Evolutionary conservation across 2,329 filamentous ascomycete species (phyloP), one percentile per base, ranked within the genome.

Genomic region (Venturiaceae sp.): DNA sequence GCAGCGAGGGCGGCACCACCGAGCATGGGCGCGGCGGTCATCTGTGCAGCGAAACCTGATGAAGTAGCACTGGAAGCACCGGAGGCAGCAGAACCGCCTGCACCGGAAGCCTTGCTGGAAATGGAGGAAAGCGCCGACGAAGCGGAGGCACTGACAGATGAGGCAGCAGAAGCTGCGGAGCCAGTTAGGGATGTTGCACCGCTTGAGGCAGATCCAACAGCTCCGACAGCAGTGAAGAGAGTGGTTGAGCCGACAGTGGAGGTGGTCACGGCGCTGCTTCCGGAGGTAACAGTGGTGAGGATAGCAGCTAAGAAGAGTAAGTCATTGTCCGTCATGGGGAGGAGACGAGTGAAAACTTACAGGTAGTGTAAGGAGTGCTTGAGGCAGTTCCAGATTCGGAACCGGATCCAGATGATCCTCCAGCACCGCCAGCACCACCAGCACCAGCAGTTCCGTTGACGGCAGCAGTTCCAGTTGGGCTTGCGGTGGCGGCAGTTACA

Each of bases 1-100:
- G 70, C 70, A 54, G 69, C 69, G 44, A 71, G 34, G n/a, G 60
- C 60, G 26, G 65, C 68, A 58, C 65, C 71, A 62, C 69, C 72
- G 46, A 68, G 67, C 37, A 73, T 54, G 36, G 72, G 70, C 26
- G 70, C 63, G 59, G 65, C 71, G 33, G 71, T 74, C 64, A 66
- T 68, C 61, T 70, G 61, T 37, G 69, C 68, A 58, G 62, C 64
- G 34, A 59, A 65, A 47, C 60, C 64, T 19, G 62, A 52, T 1
- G 64, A 63, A 14, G 61, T 34, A 21, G 60, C 26, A 33, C 47
- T 61, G 7, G 28, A 6, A 26, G 58, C 58, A 3, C 4, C 36
- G n/a, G 23, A 21, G 13, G 58, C 41, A 53, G 56, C 58, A 32
- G 5, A 21, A 26, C n/a, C 23, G 32, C 61, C 47, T 30, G 63